These are phyloP conservation scores for Saturnispora sanitii DNA, from an alignment of 805 yeast genomes.

Conservation along the genomic window DNA sequence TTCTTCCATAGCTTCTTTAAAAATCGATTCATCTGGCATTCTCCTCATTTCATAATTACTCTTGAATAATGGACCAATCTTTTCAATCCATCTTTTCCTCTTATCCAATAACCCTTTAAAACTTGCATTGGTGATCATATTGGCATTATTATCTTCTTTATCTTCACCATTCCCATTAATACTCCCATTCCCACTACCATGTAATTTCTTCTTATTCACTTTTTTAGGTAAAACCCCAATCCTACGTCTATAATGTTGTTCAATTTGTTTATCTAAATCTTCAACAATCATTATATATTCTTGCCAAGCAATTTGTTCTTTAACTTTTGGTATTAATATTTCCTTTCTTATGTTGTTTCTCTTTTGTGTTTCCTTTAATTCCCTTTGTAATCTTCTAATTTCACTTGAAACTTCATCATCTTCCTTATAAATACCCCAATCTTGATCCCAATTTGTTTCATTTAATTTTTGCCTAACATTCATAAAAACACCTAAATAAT, in stretches of 20 bases:
- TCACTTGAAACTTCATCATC: slow-evolving; percentile 93
- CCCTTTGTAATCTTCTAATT: slow-evolving; percentile 60
- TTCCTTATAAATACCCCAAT: slow-evolving; percentile 74
- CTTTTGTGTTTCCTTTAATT: slow-evolving; percentile 49
- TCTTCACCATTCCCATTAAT: too few relatives aligned
- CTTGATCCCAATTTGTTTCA: slow-evolving; percentile 34
- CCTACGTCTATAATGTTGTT: slow-evolving; percentile 82
- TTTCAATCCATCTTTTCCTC: slow-evolving; percentile 77
- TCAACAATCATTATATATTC: slow-evolving; percentile 85
- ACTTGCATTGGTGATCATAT: slow-evolving; percentile 68
- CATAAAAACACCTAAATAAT: slow-evolving; percentile 83
- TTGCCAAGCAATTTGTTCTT: slow-evolving; percentile 89
- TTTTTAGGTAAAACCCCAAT: slow-evolving; percentile 60
- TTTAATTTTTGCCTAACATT: slow-evolving; percentile 38
- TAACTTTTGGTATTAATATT: slow-evolving; percentile 58
- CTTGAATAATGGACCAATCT: slow-evolving; percentile 78
- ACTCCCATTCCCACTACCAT: too few relatives aligned
- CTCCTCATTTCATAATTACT: slow-evolving; percentile 63
- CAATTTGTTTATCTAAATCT: slow-evolving; percentile 93
- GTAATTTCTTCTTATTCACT: slow-evolving; percentile 39
- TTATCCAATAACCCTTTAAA: slow-evolving; percentile 74
- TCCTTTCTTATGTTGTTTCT: slow-evolving; percentile 62
- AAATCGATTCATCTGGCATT: slow-evolving; percentile 56
- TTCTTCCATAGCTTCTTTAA: slow-evolving; percentile 23
- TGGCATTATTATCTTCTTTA: slow-evolving; percentile 32